A percentile compares a stretch with the other conserved stretches of the same genome.
These are phyloP conservation scores for Paramecium sexaurelia DNA, from an alignment of 73 alveolate genomes.

Conservation along the genomic window DNA sequence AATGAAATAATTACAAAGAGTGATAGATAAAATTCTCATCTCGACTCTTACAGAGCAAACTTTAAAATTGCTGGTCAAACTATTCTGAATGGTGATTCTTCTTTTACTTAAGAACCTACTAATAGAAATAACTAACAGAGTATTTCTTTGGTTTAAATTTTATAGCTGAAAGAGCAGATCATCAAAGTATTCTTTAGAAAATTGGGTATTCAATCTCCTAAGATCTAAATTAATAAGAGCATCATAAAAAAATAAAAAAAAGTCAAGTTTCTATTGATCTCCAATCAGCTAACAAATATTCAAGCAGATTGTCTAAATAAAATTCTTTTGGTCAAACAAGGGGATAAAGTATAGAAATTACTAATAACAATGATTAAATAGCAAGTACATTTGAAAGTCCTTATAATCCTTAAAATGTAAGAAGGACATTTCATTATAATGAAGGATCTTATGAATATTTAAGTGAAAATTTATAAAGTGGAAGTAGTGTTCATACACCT, in stretches of 20 bases:
- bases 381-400: background rate
- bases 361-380: background rate
- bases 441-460: background rate
- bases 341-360: background rate
- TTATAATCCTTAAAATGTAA: background rate
- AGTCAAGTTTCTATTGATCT: background rate
- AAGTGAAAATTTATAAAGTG: background rate
- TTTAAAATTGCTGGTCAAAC: background rate
- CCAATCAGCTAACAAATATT: background rate
- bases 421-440: background rate
- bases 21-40: conserved; percentile 2
- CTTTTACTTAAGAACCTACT: background rate
- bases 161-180: background rate
- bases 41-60: background rate
- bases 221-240: background rate
- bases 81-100: background rate
- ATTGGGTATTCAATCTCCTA: background rate
- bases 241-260: background rate
- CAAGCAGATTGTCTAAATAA: background rate
- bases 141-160: background rate
- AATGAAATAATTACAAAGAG: background rate
- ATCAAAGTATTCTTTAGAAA: background rate
- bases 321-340: background rate
- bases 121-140: background rate
- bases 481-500: background rate